Percentiles rank a stretch among this genome's conserved stretches.
Conservation (phyloP, 1,139 yeast genomes). For the Blastobotrys serpentis region DNA sequence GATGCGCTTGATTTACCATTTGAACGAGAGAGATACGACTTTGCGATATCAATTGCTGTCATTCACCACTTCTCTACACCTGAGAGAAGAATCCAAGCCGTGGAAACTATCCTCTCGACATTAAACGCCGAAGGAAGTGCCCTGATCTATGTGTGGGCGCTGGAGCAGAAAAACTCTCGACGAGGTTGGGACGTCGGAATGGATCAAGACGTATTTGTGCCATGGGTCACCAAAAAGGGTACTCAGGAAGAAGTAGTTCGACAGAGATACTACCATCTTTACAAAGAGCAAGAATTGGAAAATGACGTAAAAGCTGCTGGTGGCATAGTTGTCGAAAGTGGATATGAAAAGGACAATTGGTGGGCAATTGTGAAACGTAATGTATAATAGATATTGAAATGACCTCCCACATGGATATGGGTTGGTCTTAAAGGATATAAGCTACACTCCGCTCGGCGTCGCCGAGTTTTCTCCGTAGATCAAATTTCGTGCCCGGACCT, state of each 20-base stretch:
- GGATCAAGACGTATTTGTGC: conserved; percentile 91
- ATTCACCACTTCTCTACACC: conserved; percentile 92
- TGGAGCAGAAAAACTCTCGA: conserved; percentile 83
- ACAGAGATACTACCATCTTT: conserved; percentile 85
- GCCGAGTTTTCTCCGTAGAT: too few species aligned
- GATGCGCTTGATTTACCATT: conserved; percentile 80
- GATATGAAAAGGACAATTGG: conserved; percentile 96
- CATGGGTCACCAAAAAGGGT: conserved; percentile 66
- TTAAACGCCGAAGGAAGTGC: conserved; percentile 63
- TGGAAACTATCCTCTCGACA: conserved; percentile 61
- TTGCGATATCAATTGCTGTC: conserved; percentile 94
- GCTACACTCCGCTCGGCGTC: too few species aligned
- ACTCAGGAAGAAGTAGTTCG: conserved; percentile 49
- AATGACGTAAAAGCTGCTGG: conserved; percentile 70
- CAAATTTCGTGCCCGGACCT: too few species aligned
- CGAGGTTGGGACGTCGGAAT: conserved; percentile 87
- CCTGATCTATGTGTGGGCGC: conserved; percentile 91
- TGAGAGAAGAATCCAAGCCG: conserved; percentile 73
- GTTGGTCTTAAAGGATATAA: too few species aligned
- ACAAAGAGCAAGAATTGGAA: conserved; percentile 76
- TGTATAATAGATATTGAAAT: not conserved
- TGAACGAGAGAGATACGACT: conserved; percentile 60
- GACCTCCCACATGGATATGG: too few species aligned
- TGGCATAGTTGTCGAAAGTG: conserved; percentile 60
- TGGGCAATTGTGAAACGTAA: conserved; percentile 58